Conservation (phyloP, 2,329 filamentous ascomycete genomes). For the Alternaria consortialis region DNA sequence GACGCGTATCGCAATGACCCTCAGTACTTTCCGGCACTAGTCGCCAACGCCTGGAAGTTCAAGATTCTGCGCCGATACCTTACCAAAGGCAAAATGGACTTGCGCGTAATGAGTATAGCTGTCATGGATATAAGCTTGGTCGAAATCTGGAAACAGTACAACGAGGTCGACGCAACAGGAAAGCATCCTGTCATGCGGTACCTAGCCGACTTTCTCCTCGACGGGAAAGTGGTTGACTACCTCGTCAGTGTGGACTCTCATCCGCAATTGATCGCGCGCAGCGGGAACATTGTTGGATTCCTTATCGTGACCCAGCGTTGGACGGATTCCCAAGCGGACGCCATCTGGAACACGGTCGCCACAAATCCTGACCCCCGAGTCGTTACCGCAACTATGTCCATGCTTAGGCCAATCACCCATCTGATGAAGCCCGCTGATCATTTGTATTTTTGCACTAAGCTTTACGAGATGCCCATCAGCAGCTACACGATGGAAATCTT, state of each 20-base stretch:
- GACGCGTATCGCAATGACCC: constrained; percentile 34
- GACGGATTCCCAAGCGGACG: constrained; percentile 74
- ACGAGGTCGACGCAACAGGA: constrained; percentile 45
- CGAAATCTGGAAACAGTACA: constrained; percentile 64
- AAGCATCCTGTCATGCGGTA: constrained; percentile 69
- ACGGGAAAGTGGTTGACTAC: constrained; percentile 80
- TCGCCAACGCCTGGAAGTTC: constrained; percentile 74
- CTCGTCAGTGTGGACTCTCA: constrained; percentile 91
- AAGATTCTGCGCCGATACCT: constrained; percentile 75
- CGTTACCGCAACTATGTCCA: constrained; percentile 78
- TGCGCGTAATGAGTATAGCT: constrained; percentile 81
- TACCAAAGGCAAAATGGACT: constrained; percentile 86
- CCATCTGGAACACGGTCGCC: constrained; percentile 83
- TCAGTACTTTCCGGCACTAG: constrained; percentile 58
- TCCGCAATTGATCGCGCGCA: constrained; percentile 84
- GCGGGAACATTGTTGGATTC: constrained; percentile 86
- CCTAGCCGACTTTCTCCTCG: constrained; percentile 73
- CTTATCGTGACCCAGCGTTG: constrained; percentile 82
- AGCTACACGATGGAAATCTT: constrained; percentile 44
- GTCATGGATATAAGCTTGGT: constrained; percentile 77
- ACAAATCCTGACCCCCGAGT: constrained; percentile 84
- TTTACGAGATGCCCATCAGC: constrained; percentile 57
- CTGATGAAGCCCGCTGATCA: constrained; percentile 58
- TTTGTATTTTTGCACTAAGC: constrained; percentile 72
- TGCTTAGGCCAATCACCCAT: constrained; percentile 64